These are phyloP conservation scores for Xanthoconium stramineum DNA, from an alignment of 768 basidiomycete genomes.

Conservation along the genomic window DNA sequence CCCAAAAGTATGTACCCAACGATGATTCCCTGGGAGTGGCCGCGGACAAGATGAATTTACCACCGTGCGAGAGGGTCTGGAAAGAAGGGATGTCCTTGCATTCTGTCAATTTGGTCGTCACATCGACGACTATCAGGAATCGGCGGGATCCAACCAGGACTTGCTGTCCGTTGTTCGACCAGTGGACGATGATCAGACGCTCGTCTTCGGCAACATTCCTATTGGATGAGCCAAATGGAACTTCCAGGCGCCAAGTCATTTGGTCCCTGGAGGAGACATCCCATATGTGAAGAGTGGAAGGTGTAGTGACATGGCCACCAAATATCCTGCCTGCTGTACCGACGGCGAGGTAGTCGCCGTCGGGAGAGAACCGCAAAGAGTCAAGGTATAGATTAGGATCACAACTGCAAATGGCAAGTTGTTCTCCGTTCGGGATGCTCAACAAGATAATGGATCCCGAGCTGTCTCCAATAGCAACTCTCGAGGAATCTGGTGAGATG, in stretches of 20 bases:
- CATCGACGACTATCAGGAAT: not conserved
- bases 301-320: not conserved
- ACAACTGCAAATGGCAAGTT: not conserved
- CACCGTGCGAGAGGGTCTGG: not conserved
- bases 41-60: not conserved
- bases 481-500: not conserved
- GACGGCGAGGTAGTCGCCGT: not conserved
- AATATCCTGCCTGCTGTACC: not conserved
- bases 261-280: not conserved
- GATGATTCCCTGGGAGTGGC: not conserved
- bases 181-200: not conserved
- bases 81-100: not conserved
- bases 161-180: not conserved
- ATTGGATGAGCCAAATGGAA: not conserved
- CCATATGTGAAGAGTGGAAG: conserved; percentile 1
- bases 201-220: not conserved
- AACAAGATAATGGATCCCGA: not conserved
- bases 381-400: not conserved
- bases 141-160: conserved; percentile 1
- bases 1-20: conserved; percentile 3
- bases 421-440: not conserved
- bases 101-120: not conserved
- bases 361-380: not conserved
- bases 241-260: not conserved
- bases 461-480: not conserved